Conservation (phyloP, 352 stramenopile genomes). For the Globisporangium acanthophoron region DNA sequence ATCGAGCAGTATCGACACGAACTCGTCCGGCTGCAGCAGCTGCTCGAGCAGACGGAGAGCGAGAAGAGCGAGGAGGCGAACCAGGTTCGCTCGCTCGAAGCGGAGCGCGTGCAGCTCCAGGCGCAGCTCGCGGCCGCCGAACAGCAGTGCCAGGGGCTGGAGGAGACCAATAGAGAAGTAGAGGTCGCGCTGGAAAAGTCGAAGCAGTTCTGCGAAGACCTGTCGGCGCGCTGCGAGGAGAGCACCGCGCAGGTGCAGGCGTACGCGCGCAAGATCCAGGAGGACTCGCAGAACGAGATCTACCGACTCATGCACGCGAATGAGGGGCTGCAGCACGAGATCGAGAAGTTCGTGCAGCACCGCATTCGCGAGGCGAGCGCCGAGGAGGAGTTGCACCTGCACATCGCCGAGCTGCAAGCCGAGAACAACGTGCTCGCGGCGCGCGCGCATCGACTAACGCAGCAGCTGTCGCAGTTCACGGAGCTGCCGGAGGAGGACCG, state of each 20-base stretch:
- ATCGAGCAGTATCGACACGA: slow-evolving; percentile 27
- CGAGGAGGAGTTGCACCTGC: slow-evolving; percentile 61
- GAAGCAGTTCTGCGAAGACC: slow-evolving; percentile 55
- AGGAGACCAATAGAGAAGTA: slow-evolving; percentile 47
- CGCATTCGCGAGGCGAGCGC: slow-evolving; percentile 61
- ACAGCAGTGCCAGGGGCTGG: slow-evolving; percentile 31
- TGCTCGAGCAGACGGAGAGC: slow-evolving; percentile 29
- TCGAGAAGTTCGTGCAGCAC: slow-evolving; percentile 53
- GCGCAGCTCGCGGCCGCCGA: slow-evolving; percentile 43
- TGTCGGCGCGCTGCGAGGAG: slow-evolving; percentile 58
- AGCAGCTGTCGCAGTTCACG: slow-evolving; percentile 82
- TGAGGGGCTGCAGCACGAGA: slow-evolving; percentile 48
- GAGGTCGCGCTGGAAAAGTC: slow-evolving; percentile 54
- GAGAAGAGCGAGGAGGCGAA: slow-evolving; percentile 23
- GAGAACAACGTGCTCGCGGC: slow-evolving; percentile 84
- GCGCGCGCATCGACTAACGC: slow-evolving; percentile 66
- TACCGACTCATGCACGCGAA: slow-evolving; percentile 56
- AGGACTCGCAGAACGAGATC: slow-evolving; percentile 62
- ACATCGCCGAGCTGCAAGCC: slow-evolving; percentile 72
- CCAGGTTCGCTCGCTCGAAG: slow-evolving; percentile 21
- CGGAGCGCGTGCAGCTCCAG: slow-evolving; percentile 38
- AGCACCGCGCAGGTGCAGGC: slow-evolving; percentile 54
- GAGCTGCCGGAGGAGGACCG: slow-evolving; percentile 69
- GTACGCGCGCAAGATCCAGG: slow-evolving; percentile 51
- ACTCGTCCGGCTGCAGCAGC: slow-evolving; percentile 20